Evolutionary conservation across 371 early-diverging fungal genomes (phyloP).

Genomic region (Batkoa obscura): DNA sequence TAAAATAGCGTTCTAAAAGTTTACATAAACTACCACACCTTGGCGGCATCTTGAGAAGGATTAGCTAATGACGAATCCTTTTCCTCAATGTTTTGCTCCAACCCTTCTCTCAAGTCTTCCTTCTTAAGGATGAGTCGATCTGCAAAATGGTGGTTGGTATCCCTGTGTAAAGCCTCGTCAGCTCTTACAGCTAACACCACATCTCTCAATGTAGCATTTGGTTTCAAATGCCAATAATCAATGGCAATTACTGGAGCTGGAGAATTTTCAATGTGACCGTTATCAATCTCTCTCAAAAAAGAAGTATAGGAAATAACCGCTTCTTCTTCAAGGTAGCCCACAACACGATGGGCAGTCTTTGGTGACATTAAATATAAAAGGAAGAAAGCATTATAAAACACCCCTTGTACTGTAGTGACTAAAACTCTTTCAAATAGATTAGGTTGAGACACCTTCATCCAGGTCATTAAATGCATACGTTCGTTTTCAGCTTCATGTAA

Average conservation of each 20-base stretch:
- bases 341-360: constrained; percentile 59
- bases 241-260: constrained; percentile 63
- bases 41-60: no score
- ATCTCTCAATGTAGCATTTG: constrained; percentile 68
- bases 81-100: no score
- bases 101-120: constrained; percentile 6
- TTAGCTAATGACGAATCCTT: no score
- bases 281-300: constrained; percentile 72
- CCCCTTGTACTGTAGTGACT: constrained; percentile 58
- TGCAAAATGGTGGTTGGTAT: constrained; percentile 83
- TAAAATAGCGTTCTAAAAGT: no score
- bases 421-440: constrained; percentile 35
- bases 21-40: no score
- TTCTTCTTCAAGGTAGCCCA: constrained; percentile 74
- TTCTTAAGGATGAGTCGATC: constrained; percentile 20
- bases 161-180: constrained; percentile 90
- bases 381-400: constrained; percentile 83
- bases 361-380: constrained; percentile 65
- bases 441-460: constrained; percentile 60
- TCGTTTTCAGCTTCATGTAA: constrained; percentile 85
- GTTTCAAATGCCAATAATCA: constrained; percentile 77
- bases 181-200: constrained; percentile 86
- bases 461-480: constrained; percentile 72
- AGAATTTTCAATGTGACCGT: constrained; percentile 41
- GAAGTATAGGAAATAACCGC: constrained; percentile 86